Evolutionary conservation across 1,284 basidiomycete species (phyloP).

Genomic region (Leccinum pachyderme): DNA sequence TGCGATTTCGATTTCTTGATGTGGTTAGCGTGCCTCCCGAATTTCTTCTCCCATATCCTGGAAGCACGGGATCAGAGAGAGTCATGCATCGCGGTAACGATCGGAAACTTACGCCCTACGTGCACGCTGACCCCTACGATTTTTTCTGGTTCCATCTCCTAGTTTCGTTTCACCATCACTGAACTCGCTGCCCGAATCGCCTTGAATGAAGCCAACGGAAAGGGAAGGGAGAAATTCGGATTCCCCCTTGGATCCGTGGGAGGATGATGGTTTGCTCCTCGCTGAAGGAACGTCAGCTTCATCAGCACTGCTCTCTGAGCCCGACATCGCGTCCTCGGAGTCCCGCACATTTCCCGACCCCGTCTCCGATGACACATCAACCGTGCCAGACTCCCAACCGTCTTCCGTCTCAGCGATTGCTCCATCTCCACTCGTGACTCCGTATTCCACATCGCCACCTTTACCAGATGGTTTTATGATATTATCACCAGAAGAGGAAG

Average conservation of each 20-base stretch:
- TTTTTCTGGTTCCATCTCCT: conserved; percentile 70
- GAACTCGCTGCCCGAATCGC: conserved; percentile 77
- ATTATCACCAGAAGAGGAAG: not conserved
- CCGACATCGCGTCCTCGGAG: conserved; percentile 11
- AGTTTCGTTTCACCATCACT: conserved; percentile 66
- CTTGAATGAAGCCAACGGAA: conserved; percentile 79
- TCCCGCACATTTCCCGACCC: conserved; percentile 11
- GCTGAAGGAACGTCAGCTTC: conserved; percentile 11
- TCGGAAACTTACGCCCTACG: conserved; percentile 72
- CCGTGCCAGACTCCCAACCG: conserved; percentile 63
- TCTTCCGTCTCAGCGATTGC: conserved; percentile 34
- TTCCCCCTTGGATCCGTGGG: conserved; percentile 30
- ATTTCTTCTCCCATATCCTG: conserved; percentile 98
- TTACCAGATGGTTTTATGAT: conserved; percentile 21
- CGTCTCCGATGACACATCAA: conserved; percentile 34
- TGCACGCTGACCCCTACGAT: conserved; percentile 88
- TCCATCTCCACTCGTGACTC: conserved; percentile 19
- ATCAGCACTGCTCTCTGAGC: conserved; percentile 19
- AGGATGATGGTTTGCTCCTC: conserved; percentile 13
- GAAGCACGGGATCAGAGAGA: conserved; percentile 8
- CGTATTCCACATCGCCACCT: conserved; percentile 31
- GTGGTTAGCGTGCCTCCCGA: conserved; percentile 88
- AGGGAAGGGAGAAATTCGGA: conserved; percentile 90
- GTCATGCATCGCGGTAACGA: not conserved
- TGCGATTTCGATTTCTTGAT: conserved; percentile 70